Evolutionary conservation across 1,284 basidiomycete genomes (phyloP).

Genomic region (Phellinidium pouzarii): DNA sequence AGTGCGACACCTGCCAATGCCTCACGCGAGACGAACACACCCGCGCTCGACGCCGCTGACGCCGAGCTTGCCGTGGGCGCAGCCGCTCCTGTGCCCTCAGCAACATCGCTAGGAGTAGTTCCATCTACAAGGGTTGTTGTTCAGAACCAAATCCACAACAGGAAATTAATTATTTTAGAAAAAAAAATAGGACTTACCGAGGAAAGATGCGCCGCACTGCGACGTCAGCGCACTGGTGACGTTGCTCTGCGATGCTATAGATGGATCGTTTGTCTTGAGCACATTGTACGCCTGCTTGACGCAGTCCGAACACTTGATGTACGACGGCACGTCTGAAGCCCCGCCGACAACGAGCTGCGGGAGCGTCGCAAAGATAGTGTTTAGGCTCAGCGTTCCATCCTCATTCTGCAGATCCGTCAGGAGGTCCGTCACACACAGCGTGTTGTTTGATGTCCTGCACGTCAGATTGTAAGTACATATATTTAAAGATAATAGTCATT

Average conservation of each 20-base stretch:
- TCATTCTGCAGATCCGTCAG: constrained; percentile 40
- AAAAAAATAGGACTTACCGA: too few relatives aligned
- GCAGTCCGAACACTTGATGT: constrained; percentile 50
- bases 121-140: constrained; percentile 24
- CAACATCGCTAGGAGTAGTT: constrained; percentile 31
- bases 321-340: constrained; percentile 31
- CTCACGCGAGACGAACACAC: constrained; percentile 21
- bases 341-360: constrained; percentile 21
- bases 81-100: constrained; percentile 29
- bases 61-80: constrained; percentile 22
- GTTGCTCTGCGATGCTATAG: constrained; percentile 26
- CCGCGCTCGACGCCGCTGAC: constrained; percentile 25
- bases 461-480: too few relatives aligned
- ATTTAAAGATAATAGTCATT: too few relatives aligned
- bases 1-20: constrained; percentile 11
- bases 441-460: constrained; percentile 34
- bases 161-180: neutral
- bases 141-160: neutral
- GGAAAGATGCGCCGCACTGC: constrained; percentile 46
- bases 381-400: constrained; percentile 32
- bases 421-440: constrained; percentile 46
- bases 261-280: constrained; percentile 34
- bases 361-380: constrained; percentile 25
- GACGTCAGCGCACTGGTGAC: constrained; percentile 28
- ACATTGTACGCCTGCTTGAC: constrained; percentile 46